Evolutionary conservation across 345 rosid genomes (phyloP).

Genomic region (Euphorbia peplus): DNA sequence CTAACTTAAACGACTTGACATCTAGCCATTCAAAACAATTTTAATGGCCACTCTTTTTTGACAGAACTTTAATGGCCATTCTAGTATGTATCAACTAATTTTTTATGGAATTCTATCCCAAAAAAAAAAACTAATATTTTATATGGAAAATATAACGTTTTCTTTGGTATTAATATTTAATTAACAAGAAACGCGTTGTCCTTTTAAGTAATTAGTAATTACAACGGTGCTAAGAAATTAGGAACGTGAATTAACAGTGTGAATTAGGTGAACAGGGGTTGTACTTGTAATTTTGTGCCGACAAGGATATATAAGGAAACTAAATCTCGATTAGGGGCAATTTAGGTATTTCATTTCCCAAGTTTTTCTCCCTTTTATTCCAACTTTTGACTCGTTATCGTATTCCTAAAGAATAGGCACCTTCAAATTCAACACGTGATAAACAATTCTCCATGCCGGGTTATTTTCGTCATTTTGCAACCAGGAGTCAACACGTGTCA

Average conservation of each 20-base stretch:
- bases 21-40: too few relatives aligned
- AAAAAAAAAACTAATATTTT: too few relatives aligned
- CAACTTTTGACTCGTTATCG: neutral
- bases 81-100: too few relatives aligned
- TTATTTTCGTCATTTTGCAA: neutral
- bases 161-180: too few relatives aligned
- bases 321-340: neutral
- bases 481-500: neutral
- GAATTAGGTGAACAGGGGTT: neutral
- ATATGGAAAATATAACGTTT: too few relatives aligned
- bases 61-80: too few relatives aligned
- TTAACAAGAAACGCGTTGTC: neutral
- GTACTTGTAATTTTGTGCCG: constrained; percentile 5
- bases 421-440: constrained; percentile 25
- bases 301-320: neutral
- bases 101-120: too few relatives aligned
- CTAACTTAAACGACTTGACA: too few relatives aligned
- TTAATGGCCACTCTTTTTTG: too few relatives aligned
- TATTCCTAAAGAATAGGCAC: neutral
- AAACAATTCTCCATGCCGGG: constrained; percentile 11
- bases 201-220: constrained; percentile 1
- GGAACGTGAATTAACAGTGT: constrained; percentile 6
- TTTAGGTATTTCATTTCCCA: too few relatives aligned
- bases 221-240: neutral
- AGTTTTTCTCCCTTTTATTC: neutral